Conservation (phyloP, 1,139 yeast species). For the Blastobotrys illinoisensis region DNA sequence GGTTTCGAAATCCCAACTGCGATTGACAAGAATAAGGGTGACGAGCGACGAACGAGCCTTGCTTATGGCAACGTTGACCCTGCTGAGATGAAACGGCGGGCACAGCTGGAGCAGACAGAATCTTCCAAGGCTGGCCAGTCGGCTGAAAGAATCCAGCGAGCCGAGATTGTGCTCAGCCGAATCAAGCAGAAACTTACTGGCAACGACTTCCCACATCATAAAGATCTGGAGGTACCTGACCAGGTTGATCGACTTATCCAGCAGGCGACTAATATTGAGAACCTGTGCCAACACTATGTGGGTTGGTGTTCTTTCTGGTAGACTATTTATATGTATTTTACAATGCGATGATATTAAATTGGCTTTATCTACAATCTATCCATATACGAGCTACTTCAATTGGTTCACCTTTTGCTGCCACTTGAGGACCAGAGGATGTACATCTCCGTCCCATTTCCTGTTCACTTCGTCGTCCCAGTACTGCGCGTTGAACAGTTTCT, state of each 20-base stretch:
- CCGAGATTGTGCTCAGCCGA: constrained; percentile 81
- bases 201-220: constrained; percentile 73
- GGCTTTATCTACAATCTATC: background rate
- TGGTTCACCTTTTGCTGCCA: constrained; percentile 32
- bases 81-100: constrained; percentile 61
- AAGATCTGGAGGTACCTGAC: constrained; percentile 71
- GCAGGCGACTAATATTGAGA: constrained; percentile 95
- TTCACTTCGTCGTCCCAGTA: constrained; percentile 50
- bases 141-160: constrained; percentile 82
- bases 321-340: constrained; percentile 5
- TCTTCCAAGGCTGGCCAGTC: constrained; percentile 62
- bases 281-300: constrained; percentile 90
- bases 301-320: constrained; percentile 99
- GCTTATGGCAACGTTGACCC: constrained; percentile 35
- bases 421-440: constrained; percentile 37
- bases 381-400: background rate
- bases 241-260: constrained; percentile 93
- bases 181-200: constrained; percentile 92
- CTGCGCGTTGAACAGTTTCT: constrained; percentile 43
- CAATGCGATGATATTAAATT: background rate
- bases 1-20: constrained; percentile 91
- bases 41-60: constrained; percentile 6
- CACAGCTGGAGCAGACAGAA: constrained; percentile 71
- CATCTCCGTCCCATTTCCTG: constrained; percentile 19
- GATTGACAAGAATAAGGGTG: constrained; percentile 12